Conservation (phyloP, 2,329 filamentous ascomycete genomes). For the Phaeosphaeriaceae sp. region DNA sequence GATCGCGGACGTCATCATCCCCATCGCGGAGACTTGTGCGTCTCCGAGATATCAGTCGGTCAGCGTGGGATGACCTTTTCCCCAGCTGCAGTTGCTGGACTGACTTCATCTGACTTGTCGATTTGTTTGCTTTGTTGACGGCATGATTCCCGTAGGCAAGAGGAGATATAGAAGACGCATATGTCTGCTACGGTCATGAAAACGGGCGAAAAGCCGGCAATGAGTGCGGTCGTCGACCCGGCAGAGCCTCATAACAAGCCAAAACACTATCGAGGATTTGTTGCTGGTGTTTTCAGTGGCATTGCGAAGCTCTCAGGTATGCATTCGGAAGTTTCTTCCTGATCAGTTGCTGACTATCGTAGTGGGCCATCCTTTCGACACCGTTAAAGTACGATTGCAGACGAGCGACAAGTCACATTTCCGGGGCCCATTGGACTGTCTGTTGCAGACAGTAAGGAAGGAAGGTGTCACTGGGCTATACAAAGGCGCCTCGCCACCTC, state of each 20-base stretch:
- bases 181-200: conserved; percentile 48
- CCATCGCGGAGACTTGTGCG: conserved; percentile 40
- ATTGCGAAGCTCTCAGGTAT: conserved; percentile 86
- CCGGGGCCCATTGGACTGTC: conserved; percentile 83
- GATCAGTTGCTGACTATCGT: background rate
- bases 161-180: conserved; percentile 18
- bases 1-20: conserved; percentile 43
- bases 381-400: conserved; percentile 94
- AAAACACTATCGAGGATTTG: conserved; percentile 90
- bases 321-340: conserved; percentile 22
- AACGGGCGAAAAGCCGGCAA: conserved; percentile 31
- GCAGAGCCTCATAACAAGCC: conserved; percentile 33
- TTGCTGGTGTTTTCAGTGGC: conserved; percentile 94
- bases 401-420: conserved; percentile 82
- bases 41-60: conserved; percentile 30
- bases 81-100: background rate
- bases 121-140: conserved; percentile 7
- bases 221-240: conserved; percentile 33
- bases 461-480: conserved; percentile 88
- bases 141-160: conserved; percentile 27
- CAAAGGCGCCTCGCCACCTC: conserved; percentile 90
- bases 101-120: background rate
- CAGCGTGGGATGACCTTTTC: background rate
- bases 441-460: conserved; percentile 81
- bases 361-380: conserved; percentile 84